phyloP scores from a whole-genome alignment of 2,329 filamentous ascomycete genomes.

The Stachybotrys chartarum region DNA sequence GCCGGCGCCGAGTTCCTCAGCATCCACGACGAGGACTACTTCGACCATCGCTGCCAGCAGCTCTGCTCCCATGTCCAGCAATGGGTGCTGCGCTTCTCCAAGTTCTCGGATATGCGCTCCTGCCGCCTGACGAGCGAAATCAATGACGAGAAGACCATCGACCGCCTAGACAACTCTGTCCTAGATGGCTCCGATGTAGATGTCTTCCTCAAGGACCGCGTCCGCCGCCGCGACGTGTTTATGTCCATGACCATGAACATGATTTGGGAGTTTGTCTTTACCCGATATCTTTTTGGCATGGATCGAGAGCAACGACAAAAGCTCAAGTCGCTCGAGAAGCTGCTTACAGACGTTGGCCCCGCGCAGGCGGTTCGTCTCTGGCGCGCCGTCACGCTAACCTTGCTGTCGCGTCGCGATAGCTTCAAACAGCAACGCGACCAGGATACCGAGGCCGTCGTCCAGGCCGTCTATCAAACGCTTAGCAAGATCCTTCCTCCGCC shows the following conservation, averaged over 20 bases:
- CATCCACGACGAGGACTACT: conserved; percentile 86
- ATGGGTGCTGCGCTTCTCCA: conserved; percentile 97
- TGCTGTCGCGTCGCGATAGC: conserved; percentile 72
- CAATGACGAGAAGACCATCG: conserved; percentile 86
- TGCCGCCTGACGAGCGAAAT: conserved; percentile 80
- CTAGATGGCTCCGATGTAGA: conserved; percentile 94
- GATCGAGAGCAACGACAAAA: conserved; percentile 96
- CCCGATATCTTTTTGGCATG: conserved; percentile 96
- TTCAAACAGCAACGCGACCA: conserved; percentile 78
- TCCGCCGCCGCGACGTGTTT: conserved; percentile 86
- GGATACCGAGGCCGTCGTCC: conserved; percentile 92
- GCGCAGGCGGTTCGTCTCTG: conserved; percentile 88
- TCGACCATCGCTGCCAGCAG: conserved; percentile 87
- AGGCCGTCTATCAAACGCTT: conserved; percentile 74
- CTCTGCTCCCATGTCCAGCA: conserved; percentile 94
- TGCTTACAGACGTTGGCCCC: conserved; percentile 80
- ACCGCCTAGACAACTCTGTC: conserved; percentile 88
- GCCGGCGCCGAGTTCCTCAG: conserved; percentile 68
- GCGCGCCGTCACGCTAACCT: conserved; percentile 89
- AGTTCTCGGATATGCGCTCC: conserved; percentile 87
- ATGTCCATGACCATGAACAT: conserved; percentile 99
- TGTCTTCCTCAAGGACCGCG: conserved; percentile 76
- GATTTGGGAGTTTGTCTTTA: conserved; percentile 99
- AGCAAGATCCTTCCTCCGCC: conserved; percentile 83
- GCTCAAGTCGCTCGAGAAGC: conserved; percentile 91